A percentile compares a stretch with the other conserved stretches of the same genome.
Evolutionary conservation across 306 rosid species (phyloP).

Genomic region (Dicorynia guianensis): DNA sequence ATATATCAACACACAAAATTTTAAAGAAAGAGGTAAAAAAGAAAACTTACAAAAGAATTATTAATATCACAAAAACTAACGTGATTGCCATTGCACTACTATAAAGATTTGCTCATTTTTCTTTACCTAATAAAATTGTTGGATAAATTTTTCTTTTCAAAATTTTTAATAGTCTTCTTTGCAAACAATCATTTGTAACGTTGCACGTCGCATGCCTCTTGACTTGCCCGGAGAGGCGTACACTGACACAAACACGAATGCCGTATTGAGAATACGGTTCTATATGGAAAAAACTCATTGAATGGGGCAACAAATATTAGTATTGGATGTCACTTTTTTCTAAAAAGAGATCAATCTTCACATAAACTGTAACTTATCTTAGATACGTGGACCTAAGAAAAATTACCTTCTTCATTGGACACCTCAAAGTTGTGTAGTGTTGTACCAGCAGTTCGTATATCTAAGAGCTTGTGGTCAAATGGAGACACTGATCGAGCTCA

Average conservation of each 20-base stretch:
- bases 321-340: slow-evolving; percentile 12
- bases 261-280: too few species aligned
- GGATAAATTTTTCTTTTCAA: too few species aligned
- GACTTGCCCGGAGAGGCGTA: too few species aligned
- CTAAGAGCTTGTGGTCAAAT: slow-evolving; percentile 76
- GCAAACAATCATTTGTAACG: too few species aligned
- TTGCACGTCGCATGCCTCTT: too few species aligned
- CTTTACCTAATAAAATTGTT: too few species aligned
- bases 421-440: slow-evolving; percentile 73
- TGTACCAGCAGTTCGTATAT: slow-evolving; percentile 66
- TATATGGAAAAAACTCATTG: slow-evolving; percentile 74
- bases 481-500: slow-evolving; percentile 87
- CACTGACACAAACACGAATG: too few species aligned
- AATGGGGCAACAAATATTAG: slow-evolving; percentile 5
- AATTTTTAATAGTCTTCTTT: too few species aligned
- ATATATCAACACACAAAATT: neutral
- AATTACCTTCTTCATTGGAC: slow-evolving; percentile 78
- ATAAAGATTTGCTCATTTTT: slow-evolving; percentile 83
- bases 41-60: slow-evolving; percentile 80
- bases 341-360: neutral
- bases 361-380: slow-evolving; percentile 15
- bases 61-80: slow-evolving; percentile 74
- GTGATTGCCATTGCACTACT: slow-evolving; percentile 85
- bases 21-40: slow-evolving; percentile 25
- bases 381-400: slow-evolving; percentile 22